Base-by-base conservation (phyloP, 2,329 filamentous ascomycete genomes). In the Exophiala phaeomuriformis region DNA sequence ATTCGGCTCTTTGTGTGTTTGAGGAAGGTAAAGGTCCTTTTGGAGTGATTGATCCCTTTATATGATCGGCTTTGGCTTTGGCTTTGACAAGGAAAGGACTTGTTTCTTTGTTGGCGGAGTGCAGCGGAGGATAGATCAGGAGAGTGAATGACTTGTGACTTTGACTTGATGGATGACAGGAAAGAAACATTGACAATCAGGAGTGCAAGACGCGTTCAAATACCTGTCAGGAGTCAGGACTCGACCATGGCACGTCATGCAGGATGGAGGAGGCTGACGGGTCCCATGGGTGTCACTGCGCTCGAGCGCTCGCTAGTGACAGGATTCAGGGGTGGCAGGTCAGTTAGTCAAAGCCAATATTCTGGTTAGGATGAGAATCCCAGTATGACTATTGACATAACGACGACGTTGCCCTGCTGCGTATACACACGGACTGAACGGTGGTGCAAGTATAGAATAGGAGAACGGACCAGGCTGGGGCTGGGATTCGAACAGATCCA, bases 161-260 rank as follows among this genome's bases (percentile, higher is more conserved):
- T 41, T 41, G 39, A 41, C 28, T 27, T 41, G 53, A 51, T 52
- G 48, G 49, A 58, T 49, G 53, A 47, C 35, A 42, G 51, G 28
- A 53, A 33, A 35, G 19, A 19, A 52, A 51, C 31, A 48, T 27
- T 35, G 43, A 47, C 52, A 47, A 53, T 30, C 45, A 33, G 44
- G 42, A 37, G 31, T 45, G 35, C 47, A 46, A 57, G 47, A 42
- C 30, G 54, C 28, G 36, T 59, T 55, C 57, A 59, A 57, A 59
- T 59, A 60, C 52, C 48, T 52, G 41, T 42, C 27, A 49, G 51
- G 48, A 48, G 49, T 42, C 47, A 30, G 9, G 19, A 19, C 19
- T 19, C 19, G 19, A 19, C 19, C 32, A 9, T 40, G 48, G 37
- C 47, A 60, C 57, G 57, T 59, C 57, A 57, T 55, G 54, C 51